These are phyloP conservation scores for Takashimella koratensis DNA, from an alignment of 1,284 basidiomycete genomes.

Conservation along the genomic window DNA sequence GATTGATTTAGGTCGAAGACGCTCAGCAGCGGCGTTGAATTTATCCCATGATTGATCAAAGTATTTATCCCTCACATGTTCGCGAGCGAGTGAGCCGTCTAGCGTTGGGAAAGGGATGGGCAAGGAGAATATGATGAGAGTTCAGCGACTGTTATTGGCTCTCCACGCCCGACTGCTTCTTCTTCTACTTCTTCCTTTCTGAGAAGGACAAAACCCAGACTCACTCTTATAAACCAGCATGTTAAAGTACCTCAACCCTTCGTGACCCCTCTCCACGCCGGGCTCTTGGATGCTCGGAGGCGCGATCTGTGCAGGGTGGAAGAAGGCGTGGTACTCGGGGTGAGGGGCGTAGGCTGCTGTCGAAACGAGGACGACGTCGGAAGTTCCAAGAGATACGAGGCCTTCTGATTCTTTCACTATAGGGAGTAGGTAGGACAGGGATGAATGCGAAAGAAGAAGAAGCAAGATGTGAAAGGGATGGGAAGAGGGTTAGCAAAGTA, in stretches of 20 bases:
- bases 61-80: constrained; percentile 70
- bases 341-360: constrained; percentile 50
- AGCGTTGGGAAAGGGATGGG: constrained; percentile 38
- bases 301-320: constrained; percentile 50
- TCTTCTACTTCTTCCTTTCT: not conserved
- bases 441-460: not conserved
- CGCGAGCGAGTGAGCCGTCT: constrained; percentile 76
- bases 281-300: constrained; percentile 19
- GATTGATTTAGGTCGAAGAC: constrained; percentile 17
- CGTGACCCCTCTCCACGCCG: constrained; percentile 10
- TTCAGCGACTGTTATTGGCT: no score
- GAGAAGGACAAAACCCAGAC: constrained; percentile 42
- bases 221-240: constrained; percentile 53
- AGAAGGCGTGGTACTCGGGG: constrained; percentile 53
- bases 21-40: constrained; percentile 65
- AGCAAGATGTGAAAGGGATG: no score
- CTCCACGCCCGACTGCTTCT: not conserved
- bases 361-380: constrained; percentile 79
- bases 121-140: no score
- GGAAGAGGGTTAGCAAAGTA: no score
- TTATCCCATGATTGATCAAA: constrained; percentile 62
- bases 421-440: constrained; percentile 46
- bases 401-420: constrained; percentile 67
- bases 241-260: constrained; percentile 46
- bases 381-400: constrained; percentile 84